These are phyloP conservation scores for Lumnitzera littorea DNA, from an alignment of 345 rosid species.

Conservation along the genomic window DNA sequence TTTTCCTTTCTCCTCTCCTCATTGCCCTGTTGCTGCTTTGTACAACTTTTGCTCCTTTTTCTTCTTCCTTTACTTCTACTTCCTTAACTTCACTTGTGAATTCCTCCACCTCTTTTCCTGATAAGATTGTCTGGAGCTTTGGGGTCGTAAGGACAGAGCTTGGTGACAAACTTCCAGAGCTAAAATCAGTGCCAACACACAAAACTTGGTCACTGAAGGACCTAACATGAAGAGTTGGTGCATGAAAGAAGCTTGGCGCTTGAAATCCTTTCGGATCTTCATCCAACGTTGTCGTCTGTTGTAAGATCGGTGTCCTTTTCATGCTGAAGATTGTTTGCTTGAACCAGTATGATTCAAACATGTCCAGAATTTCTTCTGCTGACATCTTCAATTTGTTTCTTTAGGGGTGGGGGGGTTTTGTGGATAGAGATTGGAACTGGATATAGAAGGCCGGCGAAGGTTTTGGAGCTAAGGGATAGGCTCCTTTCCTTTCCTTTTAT, in stretches of 20 bases:
- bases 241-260: slow-evolving; percentile 14
- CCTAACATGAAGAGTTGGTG: slow-evolving; percentile 19
- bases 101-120: slow-evolving; percentile 41
- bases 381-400: slow-evolving; percentile 16
- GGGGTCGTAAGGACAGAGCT: slow-evolving; percentile 31
- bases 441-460: not conserved
- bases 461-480: not conserved
- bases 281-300: slow-evolving; percentile 6
- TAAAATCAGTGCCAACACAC: slow-evolving; percentile 15
- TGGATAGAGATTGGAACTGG: not conserved
- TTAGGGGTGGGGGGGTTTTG: not conserved
- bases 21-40: slow-evolving; percentile 6
- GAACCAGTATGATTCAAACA: slow-evolving; percentile 47
- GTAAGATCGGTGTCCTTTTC: slow-evolving; percentile 4
- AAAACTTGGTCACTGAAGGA: slow-evolving; percentile 40
- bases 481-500: not conserved
- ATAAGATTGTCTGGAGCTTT: slow-evolving; percentile 44
- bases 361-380: slow-evolving; percentile 28
- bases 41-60: not conserved
- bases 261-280: slow-evolving; percentile 9
- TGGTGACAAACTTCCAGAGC: slow-evolving; percentile 24
- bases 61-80: slow-evolving; percentile 5
- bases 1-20: slow-evolving; percentile 11
- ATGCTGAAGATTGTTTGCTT: slow-evolving; percentile 22
- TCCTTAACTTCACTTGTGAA: slow-evolving; percentile 4